phyloP scores from a whole-genome alignment of 441 rosid species.

The Gossypium gossypioides region DNA sequence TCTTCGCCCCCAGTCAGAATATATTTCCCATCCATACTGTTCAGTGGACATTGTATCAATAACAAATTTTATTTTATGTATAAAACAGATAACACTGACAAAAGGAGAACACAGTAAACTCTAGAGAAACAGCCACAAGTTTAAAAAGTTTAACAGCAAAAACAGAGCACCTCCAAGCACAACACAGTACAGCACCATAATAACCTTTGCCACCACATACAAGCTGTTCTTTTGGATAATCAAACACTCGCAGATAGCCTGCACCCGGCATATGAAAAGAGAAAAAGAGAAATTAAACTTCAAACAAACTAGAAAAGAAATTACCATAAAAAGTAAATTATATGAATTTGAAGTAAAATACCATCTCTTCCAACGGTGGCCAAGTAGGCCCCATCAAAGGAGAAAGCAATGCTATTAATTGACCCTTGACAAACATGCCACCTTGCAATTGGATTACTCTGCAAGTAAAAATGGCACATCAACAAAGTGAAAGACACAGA shows the following conservation, averaged over 20 bases:
- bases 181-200: constrained; percentile 84
- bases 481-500: constrained; percentile 5
- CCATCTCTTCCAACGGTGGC: constrained; percentile 99
- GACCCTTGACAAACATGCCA: constrained; percentile 97
- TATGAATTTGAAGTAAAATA: constrained; percentile 19
- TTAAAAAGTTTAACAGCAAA: not conserved
- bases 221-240: constrained; percentile 77
- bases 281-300: constrained; percentile 10
- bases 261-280: constrained; percentile 12
- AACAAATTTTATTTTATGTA: not conserved
- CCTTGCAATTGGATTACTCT: constrained; percentile 96
- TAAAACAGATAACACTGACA: not conserved
- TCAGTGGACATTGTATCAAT: constrained; percentile 20
- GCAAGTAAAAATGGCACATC: constrained; percentile 26
- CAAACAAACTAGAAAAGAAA: constrained; percentile 13
- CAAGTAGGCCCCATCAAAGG: constrained; percentile 67
- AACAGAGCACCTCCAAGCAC: constrained; percentile 81
- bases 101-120: not conserved
- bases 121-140: constrained; percentile 5
- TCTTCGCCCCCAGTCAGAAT: constrained; percentile 97
- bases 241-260: constrained; percentile 85
- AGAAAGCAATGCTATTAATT: constrained; percentile 77
- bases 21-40: constrained; percentile 93
- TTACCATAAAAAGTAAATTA: not conserved
- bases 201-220: constrained; percentile 93